phyloP scores from a whole-genome alignment of 2,329 filamentous ascomycete species.

The Hypoxylon sp. region DNA sequence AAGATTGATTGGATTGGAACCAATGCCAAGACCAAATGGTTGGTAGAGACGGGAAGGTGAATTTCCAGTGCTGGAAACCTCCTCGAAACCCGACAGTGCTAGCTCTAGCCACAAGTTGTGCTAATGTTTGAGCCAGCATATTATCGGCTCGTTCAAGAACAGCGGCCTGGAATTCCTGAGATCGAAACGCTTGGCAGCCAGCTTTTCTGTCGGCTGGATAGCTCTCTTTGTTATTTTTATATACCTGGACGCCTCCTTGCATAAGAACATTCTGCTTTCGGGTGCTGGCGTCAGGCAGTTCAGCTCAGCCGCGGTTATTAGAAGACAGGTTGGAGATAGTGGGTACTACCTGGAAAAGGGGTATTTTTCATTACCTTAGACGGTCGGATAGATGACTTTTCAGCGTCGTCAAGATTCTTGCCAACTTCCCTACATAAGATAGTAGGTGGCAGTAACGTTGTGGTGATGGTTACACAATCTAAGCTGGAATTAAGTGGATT shows the following conservation, averaged over 20 bases:
- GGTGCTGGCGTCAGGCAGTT: conserved; percentile 10
- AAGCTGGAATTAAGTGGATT: too few species aligned
- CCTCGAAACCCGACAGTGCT: too few species aligned
- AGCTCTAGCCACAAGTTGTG: background rate
- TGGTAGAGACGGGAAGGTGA: too few species aligned
- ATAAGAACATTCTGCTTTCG: background rate
- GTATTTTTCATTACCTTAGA: background rate
- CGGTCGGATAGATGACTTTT: conserved; percentile 3
- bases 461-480: too few species aligned
- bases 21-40: background rate
- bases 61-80: background rate
- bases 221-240: background rate
- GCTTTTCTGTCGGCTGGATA: background rate
- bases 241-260: background rate
- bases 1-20: background rate
- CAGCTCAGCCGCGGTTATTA: background rate
- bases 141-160: background rate
- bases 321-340: background rate
- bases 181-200: background rate
- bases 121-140: background rate
- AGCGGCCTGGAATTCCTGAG: background rate
- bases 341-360: background rate
- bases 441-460: too few species aligned
- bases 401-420: conserved; percentile 1
- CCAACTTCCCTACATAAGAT: too few species aligned